Percentiles rank a stretch among this genome's conserved stretches.
Evolutionary conservation across 2,329 filamentous ascomycete genomes (phyloP).

Genomic region (Fulvia fulva): DNA sequence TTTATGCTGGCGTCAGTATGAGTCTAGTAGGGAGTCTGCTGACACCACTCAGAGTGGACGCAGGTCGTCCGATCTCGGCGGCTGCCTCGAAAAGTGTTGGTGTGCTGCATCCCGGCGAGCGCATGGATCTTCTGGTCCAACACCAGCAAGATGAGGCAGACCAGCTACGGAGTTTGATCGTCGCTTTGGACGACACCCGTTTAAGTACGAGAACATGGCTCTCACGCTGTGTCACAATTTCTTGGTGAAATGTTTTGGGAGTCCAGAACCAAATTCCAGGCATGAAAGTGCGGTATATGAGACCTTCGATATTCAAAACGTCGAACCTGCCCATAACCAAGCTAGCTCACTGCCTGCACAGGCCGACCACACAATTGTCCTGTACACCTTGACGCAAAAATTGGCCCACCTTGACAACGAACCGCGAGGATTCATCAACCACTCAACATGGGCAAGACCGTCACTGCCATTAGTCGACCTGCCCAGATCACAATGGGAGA

Average conservation of each 20-base stretch:
- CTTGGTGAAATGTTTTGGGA: slow-evolving; percentile 12
- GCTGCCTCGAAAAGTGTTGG: slow-evolving; percentile 35
- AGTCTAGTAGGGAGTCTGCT: slow-evolving; percentile 31
- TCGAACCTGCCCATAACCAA: slow-evolving; percentile 11
- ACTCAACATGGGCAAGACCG: slow-evolving; percentile 44
- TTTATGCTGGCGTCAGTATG: slow-evolving; percentile 40
- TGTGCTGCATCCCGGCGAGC: slow-evolving; percentile 43
- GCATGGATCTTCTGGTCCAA: slow-evolving; percentile 37
- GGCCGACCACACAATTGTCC: slow-evolving; percentile 41
- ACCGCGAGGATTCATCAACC: slow-evolving; percentile 48
- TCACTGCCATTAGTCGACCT: slow-evolving; percentile 32
- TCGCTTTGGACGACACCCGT: slow-evolving; percentile 31
- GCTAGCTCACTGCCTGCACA: slow-evolving; percentile 26
- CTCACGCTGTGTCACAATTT: slow-evolving; percentile 39
- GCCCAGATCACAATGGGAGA: slow-evolving; percentile 38
- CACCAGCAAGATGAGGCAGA: slow-evolving; percentile 3
- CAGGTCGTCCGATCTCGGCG: slow-evolving; percentile 34
- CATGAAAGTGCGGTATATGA: slow-evolving; percentile 12
- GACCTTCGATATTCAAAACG: slow-evolving; percentile 13
- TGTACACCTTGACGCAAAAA: slow-evolving; percentile 47
- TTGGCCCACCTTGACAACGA: slow-evolving; percentile 41
- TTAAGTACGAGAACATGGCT: slow-evolving; percentile 45
- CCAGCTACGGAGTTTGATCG: neutral
- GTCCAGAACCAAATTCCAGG: slow-evolving; percentile 7
- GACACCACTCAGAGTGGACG: slow-evolving; percentile 41